phyloP scores from a whole-genome alignment of 345 rosid genomes.

The Ceriops decandra region DNA sequence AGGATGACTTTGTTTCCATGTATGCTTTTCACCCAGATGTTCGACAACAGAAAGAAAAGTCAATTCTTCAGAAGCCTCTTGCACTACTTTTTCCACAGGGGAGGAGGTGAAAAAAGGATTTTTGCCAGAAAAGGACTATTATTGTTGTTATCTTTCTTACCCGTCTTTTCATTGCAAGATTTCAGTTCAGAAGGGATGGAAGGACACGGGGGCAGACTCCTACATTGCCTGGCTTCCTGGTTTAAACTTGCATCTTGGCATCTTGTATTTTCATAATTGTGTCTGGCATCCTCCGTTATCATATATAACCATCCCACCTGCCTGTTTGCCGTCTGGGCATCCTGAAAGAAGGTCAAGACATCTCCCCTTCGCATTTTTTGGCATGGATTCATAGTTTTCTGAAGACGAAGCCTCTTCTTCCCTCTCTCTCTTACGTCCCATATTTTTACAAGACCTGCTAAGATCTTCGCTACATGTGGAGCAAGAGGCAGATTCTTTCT shows the following conservation, averaged over 20 bases:
- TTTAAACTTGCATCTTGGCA: slow-evolving; percentile 3
- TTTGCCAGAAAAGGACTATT: neutral
- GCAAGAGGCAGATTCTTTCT: slow-evolving; percentile 50
- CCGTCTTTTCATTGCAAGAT: slow-evolving; percentile 24
- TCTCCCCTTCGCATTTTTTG: slow-evolving; percentile 24
- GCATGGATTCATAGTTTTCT: slow-evolving; percentile 21
- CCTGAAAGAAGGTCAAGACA: slow-evolving; percentile 16
- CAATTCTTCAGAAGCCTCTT: no score
- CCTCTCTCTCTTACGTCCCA: slow-evolving; percentile 37
- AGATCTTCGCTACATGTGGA: slow-evolving; percentile 38
- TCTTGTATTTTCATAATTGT: neutral
- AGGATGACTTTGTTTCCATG: neutral
- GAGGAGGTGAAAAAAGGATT: neutral
- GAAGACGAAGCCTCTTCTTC: slow-evolving; percentile 27
- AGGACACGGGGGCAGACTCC: slow-evolving; percentile 13
- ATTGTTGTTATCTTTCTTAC: slow-evolving; percentile 16
- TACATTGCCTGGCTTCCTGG: neutral
- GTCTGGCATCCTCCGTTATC: slow-evolving; percentile 1
- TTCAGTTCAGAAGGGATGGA: slow-evolving; percentile 14
- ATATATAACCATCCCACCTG: neutral
- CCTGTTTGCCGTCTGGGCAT: slow-evolving; percentile 9
- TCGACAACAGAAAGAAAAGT: neutral
- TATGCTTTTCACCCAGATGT: neutral
- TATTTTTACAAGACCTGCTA: slow-evolving; percentile 13
- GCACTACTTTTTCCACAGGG: no score